Conservation (phyloP, 352 stramenopile species). For the Globisporangium solare region DNA sequence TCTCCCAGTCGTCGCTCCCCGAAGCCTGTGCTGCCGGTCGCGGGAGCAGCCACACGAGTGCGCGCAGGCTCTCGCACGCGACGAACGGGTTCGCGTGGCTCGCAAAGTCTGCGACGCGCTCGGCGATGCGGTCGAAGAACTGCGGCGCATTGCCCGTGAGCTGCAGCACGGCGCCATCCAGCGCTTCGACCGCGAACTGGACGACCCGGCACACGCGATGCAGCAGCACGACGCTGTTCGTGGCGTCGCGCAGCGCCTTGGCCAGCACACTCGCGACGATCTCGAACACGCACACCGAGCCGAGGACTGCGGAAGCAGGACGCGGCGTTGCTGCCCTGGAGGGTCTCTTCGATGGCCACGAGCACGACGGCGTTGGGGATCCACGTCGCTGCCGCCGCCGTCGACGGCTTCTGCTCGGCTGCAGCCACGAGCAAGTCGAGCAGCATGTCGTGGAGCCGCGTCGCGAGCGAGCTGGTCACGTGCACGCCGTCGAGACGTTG, state of each 20-base stretch:
- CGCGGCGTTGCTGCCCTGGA: constrained; percentile 32
- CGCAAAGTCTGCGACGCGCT: constrained; percentile 35
- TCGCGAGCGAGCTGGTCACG: constrained; percentile 31
- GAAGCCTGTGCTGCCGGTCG: constrained; percentile 13
- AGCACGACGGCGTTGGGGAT: constrained; percentile 35
- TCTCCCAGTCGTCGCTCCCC: constrained; percentile 25
- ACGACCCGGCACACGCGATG: constrained; percentile 44
- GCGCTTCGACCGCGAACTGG: constrained; percentile 47
- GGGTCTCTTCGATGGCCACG: constrained; percentile 50
- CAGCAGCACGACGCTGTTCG: constrained; percentile 26
- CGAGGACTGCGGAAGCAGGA: constrained; percentile 43
- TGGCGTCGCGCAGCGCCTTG: constrained; percentile 27
- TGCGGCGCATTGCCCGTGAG: constrained; percentile 25
- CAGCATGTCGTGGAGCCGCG: constrained; percentile 47
- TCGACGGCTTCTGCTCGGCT: constrained; percentile 11
- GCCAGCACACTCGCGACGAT: constrained; percentile 37
- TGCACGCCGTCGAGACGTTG: constrained; percentile 43
- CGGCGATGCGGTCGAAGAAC: constrained; percentile 47
- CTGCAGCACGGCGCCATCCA: constrained; percentile 45
- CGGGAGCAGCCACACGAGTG: constrained; percentile 70
- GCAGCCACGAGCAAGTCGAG: constrained; percentile 35
- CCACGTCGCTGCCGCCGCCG: constrained; percentile 4
- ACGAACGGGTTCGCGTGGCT: constrained; percentile 50
- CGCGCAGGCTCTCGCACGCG: constrained; percentile 49
- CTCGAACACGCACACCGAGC: constrained; percentile 51